These are phyloP conservation scores for Cokeromyces recurvatus DNA, from an alignment of 371 early-diverging fungal genomes.

Conservation along the genomic window DNA sequence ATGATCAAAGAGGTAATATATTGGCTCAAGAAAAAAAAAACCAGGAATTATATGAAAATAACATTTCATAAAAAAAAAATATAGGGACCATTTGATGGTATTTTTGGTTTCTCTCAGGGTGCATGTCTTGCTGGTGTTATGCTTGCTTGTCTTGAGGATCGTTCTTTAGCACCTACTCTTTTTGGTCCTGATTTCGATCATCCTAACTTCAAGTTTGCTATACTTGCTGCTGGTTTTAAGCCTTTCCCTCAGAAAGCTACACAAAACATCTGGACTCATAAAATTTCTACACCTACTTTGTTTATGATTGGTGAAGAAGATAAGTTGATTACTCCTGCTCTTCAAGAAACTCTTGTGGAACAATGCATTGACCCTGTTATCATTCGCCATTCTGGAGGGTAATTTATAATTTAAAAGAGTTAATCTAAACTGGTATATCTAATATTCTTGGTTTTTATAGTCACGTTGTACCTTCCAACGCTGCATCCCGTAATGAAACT, in stretches of 20 bases:
- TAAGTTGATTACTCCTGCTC: constrained; percentile 44
- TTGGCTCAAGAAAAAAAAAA: no score
- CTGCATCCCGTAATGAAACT: constrained; percentile 53
- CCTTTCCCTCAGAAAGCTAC: constrained; percentile 34
- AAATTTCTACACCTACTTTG: constrained; percentile 53
- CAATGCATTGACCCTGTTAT: constrained; percentile 32
- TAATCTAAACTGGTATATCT: not conserved
- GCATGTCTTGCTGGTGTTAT: constrained; percentile 66
- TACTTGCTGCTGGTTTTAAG: constrained; percentile 58
- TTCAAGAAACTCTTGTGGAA: constrained; percentile 35
- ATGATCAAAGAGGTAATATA: constrained; percentile 52
- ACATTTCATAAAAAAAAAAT: no score
- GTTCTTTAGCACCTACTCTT: constrained; percentile 18
- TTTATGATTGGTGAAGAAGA: constrained; percentile 67
- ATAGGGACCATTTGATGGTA: constrained; percentile 71
- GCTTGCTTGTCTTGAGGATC: constrained; percentile 40
- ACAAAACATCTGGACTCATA: constrained; percentile 27
- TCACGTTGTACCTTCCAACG: constrained; percentile 66
- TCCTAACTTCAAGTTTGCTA: constrained; percentile 55
- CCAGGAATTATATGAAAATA: no score
- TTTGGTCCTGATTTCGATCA: constrained; percentile 31
- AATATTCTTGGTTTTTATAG: constrained; percentile 21
- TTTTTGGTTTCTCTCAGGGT: constrained; percentile 74
- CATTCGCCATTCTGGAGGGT: constrained; percentile 50
- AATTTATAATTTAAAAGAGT: constrained; percentile 8